Conservation (phyloP, 176 grass and related monocot species). For the Pontederia crassipes region DNA sequence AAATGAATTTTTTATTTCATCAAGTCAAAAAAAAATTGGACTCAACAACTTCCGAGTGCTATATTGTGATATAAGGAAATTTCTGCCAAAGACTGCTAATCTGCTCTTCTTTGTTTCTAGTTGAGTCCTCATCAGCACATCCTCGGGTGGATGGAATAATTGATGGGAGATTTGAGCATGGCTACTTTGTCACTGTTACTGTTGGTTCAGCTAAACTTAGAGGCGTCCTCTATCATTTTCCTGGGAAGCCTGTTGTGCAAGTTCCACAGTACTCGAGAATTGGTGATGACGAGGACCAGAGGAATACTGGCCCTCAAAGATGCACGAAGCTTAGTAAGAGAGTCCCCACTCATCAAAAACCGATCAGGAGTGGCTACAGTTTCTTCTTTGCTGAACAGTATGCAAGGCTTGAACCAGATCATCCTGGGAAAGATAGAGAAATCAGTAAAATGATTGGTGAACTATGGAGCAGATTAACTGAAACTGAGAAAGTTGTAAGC, state of each 20-base stretch:
- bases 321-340: constrained; percentile 61
- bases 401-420: constrained; percentile 56
- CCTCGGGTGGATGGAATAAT: constrained; percentile 53
- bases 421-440: constrained; percentile 63
- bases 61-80: not conserved
- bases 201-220: constrained; percentile 59
- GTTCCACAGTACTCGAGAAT: constrained; percentile 20
- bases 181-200: constrained; percentile 75
- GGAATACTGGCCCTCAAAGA: constrained; percentile 22
- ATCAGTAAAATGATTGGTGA: constrained; percentile 91
- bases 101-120: constrained; percentile 16
- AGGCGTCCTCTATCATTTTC: constrained; percentile 73
- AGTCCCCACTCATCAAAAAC: constrained; percentile 85
- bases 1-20: too few species aligned
- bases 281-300: constrained; percentile 27
- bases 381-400: constrained; percentile 95
- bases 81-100: not conserved
- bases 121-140: constrained; percentile 26
- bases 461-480: constrained; percentile 58
- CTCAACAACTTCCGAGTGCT: too few species aligned
- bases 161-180: constrained; percentile 87
- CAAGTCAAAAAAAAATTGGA: too few species aligned
- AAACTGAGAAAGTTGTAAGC: constrained; percentile 88
- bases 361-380: constrained; percentile 90
- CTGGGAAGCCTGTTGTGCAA: constrained; percentile 25